Evolutionary conservation across 2,329 filamentous ascomycete species (phyloP), one percentile per base, ranked within the genome.

Genomic region (Trichoderma sp.): DNA sequence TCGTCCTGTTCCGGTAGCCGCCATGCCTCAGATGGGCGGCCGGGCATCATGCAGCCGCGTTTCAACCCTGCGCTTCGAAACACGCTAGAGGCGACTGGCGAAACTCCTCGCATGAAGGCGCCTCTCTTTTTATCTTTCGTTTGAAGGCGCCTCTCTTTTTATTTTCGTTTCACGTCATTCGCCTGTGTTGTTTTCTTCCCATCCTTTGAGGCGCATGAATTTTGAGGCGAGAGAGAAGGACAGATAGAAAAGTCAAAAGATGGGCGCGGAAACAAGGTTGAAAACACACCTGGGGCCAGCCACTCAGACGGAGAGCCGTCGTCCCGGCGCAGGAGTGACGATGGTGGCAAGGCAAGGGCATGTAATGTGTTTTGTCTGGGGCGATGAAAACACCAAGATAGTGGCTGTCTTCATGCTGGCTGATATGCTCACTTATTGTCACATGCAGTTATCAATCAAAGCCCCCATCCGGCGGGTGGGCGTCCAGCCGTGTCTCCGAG

Each of bases 81-180:
- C 88, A 85, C 85, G 85, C 86, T 87, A 87, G 24, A 84, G 31
- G 12, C 38, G 41, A 27, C 67, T 72, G 74, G 74, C 79, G 80
- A 63, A 63, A 63, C 79, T 29, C 27, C 29, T 62, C 59, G 18
- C 59, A 33, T 56, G 21, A 56, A 56, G 9, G 16, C 27, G 41
- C 31, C 18, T 33, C 24, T 33, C n/a, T 12, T 29, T 31, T 14
- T 35, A 31, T 24, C n/a, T 31, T 31, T 14, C 16, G 71, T 74
- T 74, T 74, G 21, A 56, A 56, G 9, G 16, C 27, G 41, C 31
- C 18, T 33, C 24, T 33, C n/a, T 12, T 29, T 31, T 14, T 35
- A 31, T 24, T 31, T 31, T 14, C 16, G 71, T 74, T 74, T 74
- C 71, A 53, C 59, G 35, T 18, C 69, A 72, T 18, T 35, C 35